Evolutionary conservation across 2,329 filamentous ascomycete genomes (phyloP).

Genomic region (Xylariales sp.): DNA sequence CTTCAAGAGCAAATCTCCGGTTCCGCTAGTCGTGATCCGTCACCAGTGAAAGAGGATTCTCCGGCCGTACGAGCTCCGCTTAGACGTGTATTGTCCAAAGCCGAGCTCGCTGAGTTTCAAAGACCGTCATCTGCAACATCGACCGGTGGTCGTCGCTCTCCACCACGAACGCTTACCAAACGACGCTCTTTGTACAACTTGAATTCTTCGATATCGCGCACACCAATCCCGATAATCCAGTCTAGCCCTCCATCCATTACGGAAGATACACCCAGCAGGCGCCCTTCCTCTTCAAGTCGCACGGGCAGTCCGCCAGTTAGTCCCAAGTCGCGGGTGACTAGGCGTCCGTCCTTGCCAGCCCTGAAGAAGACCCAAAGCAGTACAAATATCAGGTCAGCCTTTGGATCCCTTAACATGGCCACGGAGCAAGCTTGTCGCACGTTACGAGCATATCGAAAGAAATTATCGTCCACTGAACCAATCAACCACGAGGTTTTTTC

Average conservation of each 20-base stretch:
- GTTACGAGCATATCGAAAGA: conserved; percentile 59
- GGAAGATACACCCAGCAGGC: conserved; percentile 44
- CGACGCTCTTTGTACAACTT: conserved; percentile 51
- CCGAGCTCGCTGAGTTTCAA: conserved; percentile 79
- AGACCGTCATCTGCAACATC: conserved; percentile 38
- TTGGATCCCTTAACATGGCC: conserved; percentile 55
- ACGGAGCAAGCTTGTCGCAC: conserved; percentile 62
- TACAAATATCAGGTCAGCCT: conserved; percentile 43
- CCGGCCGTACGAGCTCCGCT: conserved; percentile 66
- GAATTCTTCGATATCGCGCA: conserved; percentile 28
- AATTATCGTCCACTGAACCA: conserved; percentile 51
- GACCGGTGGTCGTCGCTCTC: conserved; percentile 51
- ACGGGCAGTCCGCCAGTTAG: conserved; percentile 46
- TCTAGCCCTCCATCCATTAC: conserved; percentile 36
- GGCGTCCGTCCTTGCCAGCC: conserved; percentile 51
- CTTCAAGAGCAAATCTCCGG: conserved; percentile 38
- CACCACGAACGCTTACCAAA: conserved; percentile 48
- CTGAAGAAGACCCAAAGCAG: conserved; percentile 49
- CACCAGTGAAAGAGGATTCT: conserved; percentile 44
- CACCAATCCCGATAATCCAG: conserved; percentile 34
- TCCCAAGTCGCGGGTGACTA: conserved; percentile 42
- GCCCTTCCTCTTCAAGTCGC: conserved; percentile 38
- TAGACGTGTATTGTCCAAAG: conserved; percentile 79
- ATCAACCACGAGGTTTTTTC: conserved; percentile 55
- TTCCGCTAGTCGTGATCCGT: conserved; percentile 46